Evolutionary conservation across 495 filamentous ascomycete genomes (phyloP).

Genomic region (Saxophila tyrrhenica): DNA sequence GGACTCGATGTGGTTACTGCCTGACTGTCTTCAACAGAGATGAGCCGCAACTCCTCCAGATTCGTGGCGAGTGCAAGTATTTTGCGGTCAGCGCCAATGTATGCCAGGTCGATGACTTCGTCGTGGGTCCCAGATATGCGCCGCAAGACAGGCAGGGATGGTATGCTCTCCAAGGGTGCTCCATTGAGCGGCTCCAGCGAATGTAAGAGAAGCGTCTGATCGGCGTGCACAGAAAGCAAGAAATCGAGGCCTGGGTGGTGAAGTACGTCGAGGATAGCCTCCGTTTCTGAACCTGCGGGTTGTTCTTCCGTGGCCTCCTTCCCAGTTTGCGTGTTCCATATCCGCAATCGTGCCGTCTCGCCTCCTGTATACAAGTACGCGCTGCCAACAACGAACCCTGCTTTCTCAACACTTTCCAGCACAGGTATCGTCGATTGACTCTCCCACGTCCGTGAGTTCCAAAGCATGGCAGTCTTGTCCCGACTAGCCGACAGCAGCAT

Average conservation of each 20-base stretch:
- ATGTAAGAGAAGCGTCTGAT: slow-evolving; percentile 74
- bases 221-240: slow-evolving; percentile 73
- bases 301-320: slow-evolving; percentile 68
- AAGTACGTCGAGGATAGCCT: slow-evolving; percentile 63
- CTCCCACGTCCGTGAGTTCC: slow-evolving; percentile 80
- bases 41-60: slow-evolving; percentile 79
- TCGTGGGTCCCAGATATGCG: slow-evolving; percentile 93
- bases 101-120: slow-evolving; percentile 87
- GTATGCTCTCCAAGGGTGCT: slow-evolving; percentile 30
- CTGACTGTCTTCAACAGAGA: slow-evolving; percentile 42
- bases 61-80: slow-evolving; percentile 88
- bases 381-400: slow-evolving; percentile 63
- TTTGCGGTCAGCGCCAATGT: slow-evolving; percentile 65
- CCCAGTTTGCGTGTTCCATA: slow-evolving; percentile 70
- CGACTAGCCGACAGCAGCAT: slow-evolving; percentile 76
- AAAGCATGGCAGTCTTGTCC: slow-evolving; percentile 88
- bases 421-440: slow-evolving; percentile 70
- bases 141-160: slow-evolving; percentile 44
- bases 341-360: slow-evolving; percentile 65
- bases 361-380: slow-evolving; percentile 70
- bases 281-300: slow-evolving; percentile 52
- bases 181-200: slow-evolving; percentile 32
- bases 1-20: neutral
- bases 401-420: slow-evolving; percentile 73
- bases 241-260: slow-evolving; percentile 48